Base-by-base conservation (phyloP, 208 protist species). In the Trypanosoma congolense region DNA sequence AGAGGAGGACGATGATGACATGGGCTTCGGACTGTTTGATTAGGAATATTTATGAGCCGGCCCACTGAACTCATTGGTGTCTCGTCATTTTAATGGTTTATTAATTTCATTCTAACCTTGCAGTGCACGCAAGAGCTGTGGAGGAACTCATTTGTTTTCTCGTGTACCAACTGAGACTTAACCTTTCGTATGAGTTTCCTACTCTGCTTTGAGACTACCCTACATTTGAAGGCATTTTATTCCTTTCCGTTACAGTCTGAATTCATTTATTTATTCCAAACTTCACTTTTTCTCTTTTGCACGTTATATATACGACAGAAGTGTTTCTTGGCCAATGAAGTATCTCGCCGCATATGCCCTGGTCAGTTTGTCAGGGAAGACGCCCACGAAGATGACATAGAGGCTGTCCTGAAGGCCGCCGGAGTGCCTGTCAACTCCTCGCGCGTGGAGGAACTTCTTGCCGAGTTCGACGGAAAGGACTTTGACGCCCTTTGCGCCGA, bases 341-440 rank as follows among this genome's bases (percentile, higher is more conserved):
- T 90, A 96, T 73, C 75, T 96, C 19, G 91, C 93, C 57, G 93
- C 93, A 36, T 97, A 96, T 71, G 77, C 94, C 46, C 76, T 97
- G 16, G 84, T 82, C 29, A 61, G 70, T 55, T 83, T 96, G n/a
- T 82, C 77, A 19, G 88, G 88, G 40, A 86, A 85, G 56, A 60
- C 70, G 36, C 92, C 92, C 33, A 72, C 86, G 48, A 79, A 89
- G 72, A 50, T 19, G 86, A 85, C 54, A 76, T 97, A 2, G 54
- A 95, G 75, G 87, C 90, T 31, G 86, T 97, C 43, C 74, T 97
- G 42, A 90, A 89, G 61, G 75, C 93, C 24, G 93, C 80, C 57
- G 88, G 85, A 58, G 77, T 79, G 31, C 56, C 90, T 22, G 68
- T 85, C 26, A 90, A 97, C 56, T 28, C 67, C 41, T 47, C 70